Evolutionary conservation across 495 filamentous ascomycete species (phyloP).

Genomic region (Mytilinidion resinicola): DNA sequence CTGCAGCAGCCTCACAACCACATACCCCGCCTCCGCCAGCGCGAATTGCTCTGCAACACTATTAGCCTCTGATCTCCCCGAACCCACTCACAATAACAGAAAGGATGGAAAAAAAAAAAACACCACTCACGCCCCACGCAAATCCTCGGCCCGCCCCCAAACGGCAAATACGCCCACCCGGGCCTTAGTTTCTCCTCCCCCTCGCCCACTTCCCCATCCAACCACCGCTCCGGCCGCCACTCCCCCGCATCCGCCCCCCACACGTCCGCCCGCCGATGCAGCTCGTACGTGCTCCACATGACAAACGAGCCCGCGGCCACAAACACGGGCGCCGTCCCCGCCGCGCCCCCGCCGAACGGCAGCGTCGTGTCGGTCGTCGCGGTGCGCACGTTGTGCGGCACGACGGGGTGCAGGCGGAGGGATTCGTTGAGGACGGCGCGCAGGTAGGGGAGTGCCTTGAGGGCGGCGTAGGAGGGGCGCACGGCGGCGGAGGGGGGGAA

Average conservation of each 20-base stretch:
- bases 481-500: background rate
- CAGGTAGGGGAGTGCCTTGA: conserved; percentile 20
- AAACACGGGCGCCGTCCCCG: conserved; percentile 37
- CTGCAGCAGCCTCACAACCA: conserved; percentile 56
- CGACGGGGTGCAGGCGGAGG: conserved; percentile 46
- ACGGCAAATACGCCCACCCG: conserved; percentile 57
- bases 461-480: conserved; percentile 3
- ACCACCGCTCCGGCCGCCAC: conserved; percentile 52
- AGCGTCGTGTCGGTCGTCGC: conserved; percentile 44
- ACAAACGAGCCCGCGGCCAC: conserved; percentile 41
- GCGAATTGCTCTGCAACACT: conserved; percentile 43
- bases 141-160: conserved; percentile 54
- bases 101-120: no score
- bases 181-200: conserved; percentile 41
- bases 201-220: conserved; percentile 10
- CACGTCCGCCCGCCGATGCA: conserved; percentile 50
- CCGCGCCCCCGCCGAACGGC: conserved; percentile 32
- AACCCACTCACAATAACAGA: no score
- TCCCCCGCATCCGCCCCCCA: conserved; percentile 46
- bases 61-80: no score
- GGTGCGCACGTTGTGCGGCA: conserved; percentile 46
- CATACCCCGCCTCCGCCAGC: conserved; percentile 51
- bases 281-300: conserved; percentile 40
- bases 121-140: conserved; percentile 30
- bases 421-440: conserved; percentile 19